These are phyloP conservation scores for Fusarium citri DNA, from an alignment of 2,329 filamentous ascomycete genomes.

Conservation along the genomic window DNA sequence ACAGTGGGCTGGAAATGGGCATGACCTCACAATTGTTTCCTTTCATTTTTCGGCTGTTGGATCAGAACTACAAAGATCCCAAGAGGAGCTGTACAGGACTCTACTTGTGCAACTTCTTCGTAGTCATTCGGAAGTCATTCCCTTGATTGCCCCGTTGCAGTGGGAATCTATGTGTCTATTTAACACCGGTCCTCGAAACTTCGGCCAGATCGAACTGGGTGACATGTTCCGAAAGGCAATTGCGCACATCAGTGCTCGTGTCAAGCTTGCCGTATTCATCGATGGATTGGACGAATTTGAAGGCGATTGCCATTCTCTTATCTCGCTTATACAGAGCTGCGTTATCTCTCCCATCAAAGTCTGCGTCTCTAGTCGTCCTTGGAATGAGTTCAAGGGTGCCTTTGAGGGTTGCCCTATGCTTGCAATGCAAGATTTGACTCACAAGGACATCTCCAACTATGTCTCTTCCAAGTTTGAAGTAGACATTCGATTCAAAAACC, in stretches of 20 bases:
- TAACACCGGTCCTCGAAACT: neutral
- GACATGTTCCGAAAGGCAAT: conserved; percentile 7
- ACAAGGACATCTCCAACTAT: neutral
- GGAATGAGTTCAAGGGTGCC: conserved; percentile 14
- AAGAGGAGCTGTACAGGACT: conserved; percentile 3
- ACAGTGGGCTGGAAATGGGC: neutral
- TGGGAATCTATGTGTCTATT: conserved; percentile 27
- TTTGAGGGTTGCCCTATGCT: neutral
- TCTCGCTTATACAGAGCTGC: neutral
- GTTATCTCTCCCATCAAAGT: neutral
- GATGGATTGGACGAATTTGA: conserved; percentile 26
- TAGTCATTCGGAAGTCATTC: neutral
- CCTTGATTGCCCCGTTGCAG: neutral
- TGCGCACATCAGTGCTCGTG: neutral
- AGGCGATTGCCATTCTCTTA: neutral
- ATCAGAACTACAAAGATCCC: neutral
- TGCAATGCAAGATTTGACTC: conserved; percentile 2
- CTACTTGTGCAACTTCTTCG: conserved; percentile 14
- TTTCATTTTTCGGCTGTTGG: conserved; percentile 37
- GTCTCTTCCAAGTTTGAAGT: neutral
- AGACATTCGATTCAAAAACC: accelerated
- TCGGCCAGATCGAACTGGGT: neutral
- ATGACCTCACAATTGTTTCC: neutral
- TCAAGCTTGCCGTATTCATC: conserved; percentile 7
- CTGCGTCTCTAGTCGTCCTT: conserved; percentile 16